Conservation (phyloP, 768 basidiomycete genomes). For the Kwoniella dendrophila region DNA sequence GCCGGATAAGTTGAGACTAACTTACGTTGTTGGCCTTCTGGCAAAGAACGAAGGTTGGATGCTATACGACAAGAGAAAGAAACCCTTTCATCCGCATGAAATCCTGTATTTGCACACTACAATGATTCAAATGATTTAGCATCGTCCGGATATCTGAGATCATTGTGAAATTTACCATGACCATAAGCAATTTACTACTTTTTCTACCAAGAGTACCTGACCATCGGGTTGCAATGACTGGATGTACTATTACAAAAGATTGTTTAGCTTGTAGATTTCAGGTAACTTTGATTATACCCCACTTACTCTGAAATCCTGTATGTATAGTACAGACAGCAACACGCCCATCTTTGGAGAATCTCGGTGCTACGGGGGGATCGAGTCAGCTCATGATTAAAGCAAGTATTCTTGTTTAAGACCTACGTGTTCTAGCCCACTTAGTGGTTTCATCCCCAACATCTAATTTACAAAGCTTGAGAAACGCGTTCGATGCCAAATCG, state of each 20-base stretch:
- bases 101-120: constrained; percentile 58
- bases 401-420: neutral
- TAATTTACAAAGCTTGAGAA: constrained; percentile 56
- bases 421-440: constrained; percentile 49
- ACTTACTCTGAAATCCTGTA: constrained; percentile 58
- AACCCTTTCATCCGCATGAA: constrained; percentile 56
- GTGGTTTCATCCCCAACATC: constrained; percentile 58
- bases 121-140: constrained; percentile 16
- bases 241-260: constrained; percentile 48
- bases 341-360: constrained; percentile 60
- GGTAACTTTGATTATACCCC: neutral
- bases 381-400: constrained; percentile 31
- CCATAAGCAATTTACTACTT: constrained; percentile 45
- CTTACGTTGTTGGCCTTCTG: constrained; percentile 52
- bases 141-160: neutral
- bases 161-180: neutral
- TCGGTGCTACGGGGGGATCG: constrained; percentile 57
- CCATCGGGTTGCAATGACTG: constrained; percentile 62
- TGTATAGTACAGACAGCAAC: constrained; percentile 59
- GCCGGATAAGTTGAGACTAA: neutral
- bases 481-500: constrained; percentile 52
- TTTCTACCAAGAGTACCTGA: constrained; percentile 57
- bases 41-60: constrained; percentile 49
- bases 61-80: constrained; percentile 60
- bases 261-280: neutral